phyloP scores from a whole-genome alignment of 2,329 filamentous ascomycete genomes.

The Helicocarpus griseus region DNA sequence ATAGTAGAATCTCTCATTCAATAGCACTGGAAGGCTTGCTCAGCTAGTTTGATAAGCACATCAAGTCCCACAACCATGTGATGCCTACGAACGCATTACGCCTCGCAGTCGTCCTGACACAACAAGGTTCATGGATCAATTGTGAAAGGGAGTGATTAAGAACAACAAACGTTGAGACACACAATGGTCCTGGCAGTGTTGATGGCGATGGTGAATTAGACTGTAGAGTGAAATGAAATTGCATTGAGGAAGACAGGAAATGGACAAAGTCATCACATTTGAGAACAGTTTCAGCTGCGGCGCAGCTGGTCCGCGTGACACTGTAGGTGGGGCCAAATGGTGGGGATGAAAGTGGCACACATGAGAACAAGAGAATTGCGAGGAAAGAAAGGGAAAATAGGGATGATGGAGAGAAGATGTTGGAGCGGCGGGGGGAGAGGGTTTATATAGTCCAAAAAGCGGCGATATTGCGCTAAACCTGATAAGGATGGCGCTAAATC shows the following conservation, averaged over 20 bases:
- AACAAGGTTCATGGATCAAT: not conserved
- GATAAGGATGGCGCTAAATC: not conserved
- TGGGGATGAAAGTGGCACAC: not conserved
- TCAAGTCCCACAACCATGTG: too few species aligned
- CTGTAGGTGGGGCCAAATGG: not conserved
- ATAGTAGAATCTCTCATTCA: too few species aligned
- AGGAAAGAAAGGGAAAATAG: not conserved
- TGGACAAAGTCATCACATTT: not conserved
- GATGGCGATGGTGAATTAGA: not conserved
- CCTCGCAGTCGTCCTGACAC: not conserved
- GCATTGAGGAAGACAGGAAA: conserved; percentile 1
- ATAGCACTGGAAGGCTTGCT: too few species aligned
- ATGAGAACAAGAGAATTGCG: not conserved
- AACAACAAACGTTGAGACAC: not conserved
- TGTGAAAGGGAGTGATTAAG: not conserved
- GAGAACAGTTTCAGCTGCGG: conserved; percentile 1
- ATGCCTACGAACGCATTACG: not conserved
- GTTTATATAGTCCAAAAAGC: not conserved
- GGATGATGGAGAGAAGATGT: not conserved
- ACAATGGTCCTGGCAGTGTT: not conserved
- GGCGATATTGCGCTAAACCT: not conserved
- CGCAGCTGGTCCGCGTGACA: not conserved
- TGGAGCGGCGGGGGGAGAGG: not conserved
- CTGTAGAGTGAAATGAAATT: conserved; percentile 1
- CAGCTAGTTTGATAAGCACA: too few species aligned